Evolutionary conservation across 352 stramenopile species (phyloP), one percentile per base, ranked within the genome.

Genomic region (Globisporangium cystogenes): DNA sequence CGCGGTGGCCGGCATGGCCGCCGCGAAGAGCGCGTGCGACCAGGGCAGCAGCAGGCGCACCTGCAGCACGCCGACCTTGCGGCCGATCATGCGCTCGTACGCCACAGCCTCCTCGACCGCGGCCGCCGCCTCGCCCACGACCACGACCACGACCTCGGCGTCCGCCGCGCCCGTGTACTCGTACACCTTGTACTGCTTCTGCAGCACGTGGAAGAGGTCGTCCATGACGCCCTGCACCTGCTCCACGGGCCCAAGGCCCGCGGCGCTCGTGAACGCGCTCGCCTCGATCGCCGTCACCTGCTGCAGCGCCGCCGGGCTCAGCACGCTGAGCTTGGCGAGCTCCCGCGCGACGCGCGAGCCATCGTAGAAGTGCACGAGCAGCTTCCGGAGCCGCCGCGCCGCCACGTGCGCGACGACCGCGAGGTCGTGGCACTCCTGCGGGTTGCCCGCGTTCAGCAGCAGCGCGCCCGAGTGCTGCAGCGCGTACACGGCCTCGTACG

Each of bases 351-450:
- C 72, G 51, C 79, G 80, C 29, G 76, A 62, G 24, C 79, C 79
- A 48, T 94, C 83, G 59, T 89, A 94, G 51, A 94, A 92, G 67
- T 91, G 76, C 24, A 94, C 68, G 27, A 87, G 54, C 24, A 88
- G 67, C 58, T 86, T 86, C 47, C 68, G 62, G 26, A 87, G 68
- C 0, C 74, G 71, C 53, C 71, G 52, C 21, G 79, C 78, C 7
- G 75, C 77, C 45, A 94, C 69, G 55, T 94, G 79, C 4, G 81
- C 79, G 20, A 90, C 75, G 10, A 94, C 68, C 0, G 81, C 77
- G 6, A 94, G 52, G 55, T 94, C 83, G 59, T 94, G 83, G 50
- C 74, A 82, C 55, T 93, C 83, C 56, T 90, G 79, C 11, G 79
- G 62, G 12, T 51, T 86, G 15, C 68, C 65, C 42, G 81, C 83